Evolutionary conservation across 2,329 filamentous ascomycete species (phyloP).

Genomic region (Simplicillium aogashimaense): DNA sequence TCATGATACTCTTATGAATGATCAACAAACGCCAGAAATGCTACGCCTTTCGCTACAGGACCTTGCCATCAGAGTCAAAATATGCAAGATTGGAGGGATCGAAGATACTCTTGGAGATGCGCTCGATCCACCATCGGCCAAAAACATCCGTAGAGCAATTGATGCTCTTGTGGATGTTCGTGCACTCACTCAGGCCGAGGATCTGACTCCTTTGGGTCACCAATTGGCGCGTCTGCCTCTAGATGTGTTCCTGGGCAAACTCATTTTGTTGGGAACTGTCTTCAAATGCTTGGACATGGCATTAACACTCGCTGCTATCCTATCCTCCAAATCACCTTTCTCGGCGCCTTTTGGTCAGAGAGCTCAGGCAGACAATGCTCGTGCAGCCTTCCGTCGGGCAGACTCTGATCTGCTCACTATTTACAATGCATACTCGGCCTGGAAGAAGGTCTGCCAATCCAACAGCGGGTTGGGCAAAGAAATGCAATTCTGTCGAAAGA

Average conservation of each 20-base stretch:
- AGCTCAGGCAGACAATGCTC: slow-evolving; percentile 69
- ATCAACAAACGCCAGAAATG: slow-evolving; percentile 95
- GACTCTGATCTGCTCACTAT: slow-evolving; percentile 89
- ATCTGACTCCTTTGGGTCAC: slow-evolving; percentile 74
- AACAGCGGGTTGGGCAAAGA: slow-evolving; percentile 57
- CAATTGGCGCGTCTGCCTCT: slow-evolving; percentile 84
- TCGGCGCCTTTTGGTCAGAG: slow-evolving; percentile 76
- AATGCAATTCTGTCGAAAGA: slow-evolving; percentile 86
- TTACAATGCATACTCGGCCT: slow-evolving; percentile 86
- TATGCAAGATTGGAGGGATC: slow-evolving; percentile 89
- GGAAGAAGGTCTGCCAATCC: slow-evolving; percentile 72
- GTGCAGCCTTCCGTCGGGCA: slow-evolving; percentile 68
- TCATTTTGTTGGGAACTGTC: slow-evolving; percentile 75
- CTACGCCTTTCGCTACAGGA: slow-evolving; percentile 89
- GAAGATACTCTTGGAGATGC: slow-evolving; percentile 83
- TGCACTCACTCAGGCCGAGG: slow-evolving; percentile 71
- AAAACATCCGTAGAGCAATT: slow-evolving; percentile 87
- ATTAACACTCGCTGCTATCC: slow-evolving; percentile 81
- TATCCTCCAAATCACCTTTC: slow-evolving; percentile 93
- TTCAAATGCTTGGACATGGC: slow-evolving; percentile 90
- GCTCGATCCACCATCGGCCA: slow-evolving; percentile 78
- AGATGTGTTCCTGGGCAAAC: slow-evolving; percentile 89
- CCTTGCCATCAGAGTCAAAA: slow-evolving; percentile 90
- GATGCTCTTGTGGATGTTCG: slow-evolving; percentile 90
- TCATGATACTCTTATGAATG: slow-evolving; percentile 75